Evolutionary conservation across 257 asterid species (phyloP), one percentile per base, ranked within the genome.

Genomic region (Fraxinus anomala): DNA sequence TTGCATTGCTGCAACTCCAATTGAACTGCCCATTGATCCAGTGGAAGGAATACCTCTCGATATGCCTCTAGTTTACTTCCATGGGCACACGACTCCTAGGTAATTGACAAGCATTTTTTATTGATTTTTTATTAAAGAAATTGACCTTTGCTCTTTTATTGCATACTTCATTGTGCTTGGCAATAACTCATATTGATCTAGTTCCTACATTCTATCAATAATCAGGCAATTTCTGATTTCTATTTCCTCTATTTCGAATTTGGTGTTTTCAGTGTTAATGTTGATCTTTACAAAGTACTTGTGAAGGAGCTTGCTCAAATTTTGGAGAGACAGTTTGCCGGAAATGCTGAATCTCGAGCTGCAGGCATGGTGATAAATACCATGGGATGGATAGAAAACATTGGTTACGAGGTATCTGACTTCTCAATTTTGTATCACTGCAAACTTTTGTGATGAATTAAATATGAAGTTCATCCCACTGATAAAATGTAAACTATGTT

Each of bases 21-120:
- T 93, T 30, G 99, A 96, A 83, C 80, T 96, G 70, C 99, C 99
- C 61, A 89, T 96, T 56, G 99, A 96, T 81, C 97, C 98, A 3
- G 98, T 92, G 6, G 99, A 96, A 84, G 99, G 99, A 82, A 91
- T 96, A 81, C 99, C 97, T 77, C 96, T 96, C 69, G 98, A 96
- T 75, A 93, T 96, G 98, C 99, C 98, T 76, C 87, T 96, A 76
- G 99, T 96, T 75, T 96, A 90, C 86, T 96, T 92, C 86, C 91
- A 91, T 71, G 97, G 99, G 56, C 99, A 96, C 76, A 89, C 87
- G 31, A 87, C 94, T 56, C 99, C 98, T 49, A 91, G 94, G 99
- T 93, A 88, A 77, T 63, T 65, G 47, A 13, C 49, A 23, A 24
- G 1, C 65, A 17, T 13, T 47, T 24, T 39, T 5, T 68, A 17